These are phyloP conservation scores for Rhizopogon vinicolor DNA, from an alignment of 768 basidiomycete genomes.

Conservation along the genomic window DNA sequence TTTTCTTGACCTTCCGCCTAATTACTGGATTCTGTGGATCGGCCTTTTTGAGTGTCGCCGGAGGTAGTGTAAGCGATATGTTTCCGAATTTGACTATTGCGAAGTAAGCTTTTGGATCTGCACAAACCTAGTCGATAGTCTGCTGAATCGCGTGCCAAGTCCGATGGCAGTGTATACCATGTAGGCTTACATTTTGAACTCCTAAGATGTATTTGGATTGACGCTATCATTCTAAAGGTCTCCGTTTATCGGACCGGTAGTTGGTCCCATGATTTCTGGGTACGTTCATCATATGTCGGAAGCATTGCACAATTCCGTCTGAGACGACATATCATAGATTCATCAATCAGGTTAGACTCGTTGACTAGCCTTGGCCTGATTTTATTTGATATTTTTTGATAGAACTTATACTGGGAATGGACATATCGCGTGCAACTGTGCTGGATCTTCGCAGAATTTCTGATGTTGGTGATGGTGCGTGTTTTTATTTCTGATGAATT, in stretches of 20 bases:
- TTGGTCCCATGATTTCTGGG: constrained; percentile 57
- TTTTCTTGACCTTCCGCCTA: constrained; percentile 60
- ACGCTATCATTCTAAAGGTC: constrained; percentile 18
- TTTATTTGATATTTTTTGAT: not conserved
- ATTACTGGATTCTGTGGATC: constrained; percentile 50
- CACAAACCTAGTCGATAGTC: not conserved
- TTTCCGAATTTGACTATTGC: constrained; percentile 53
- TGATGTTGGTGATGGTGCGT: constrained; percentile 48
- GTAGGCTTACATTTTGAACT: constrained; percentile 10
- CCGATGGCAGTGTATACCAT: constrained; percentile 56
- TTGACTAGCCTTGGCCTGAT: too few relatives aligned
- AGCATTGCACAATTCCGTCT: not conserved
- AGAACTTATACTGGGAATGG: constrained; percentile 70
- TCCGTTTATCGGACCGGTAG: constrained; percentile 54
- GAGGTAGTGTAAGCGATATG: constrained; percentile 56
- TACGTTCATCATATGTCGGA: constrained; percentile 23
- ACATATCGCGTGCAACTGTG: constrained; percentile 68
- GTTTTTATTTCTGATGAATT: not conserved
- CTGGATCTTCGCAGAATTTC: constrained; percentile 57
- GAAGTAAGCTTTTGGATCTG: constrained; percentile 35
- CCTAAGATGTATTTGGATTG: not conserved
- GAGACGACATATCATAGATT: constrained; percentile 36
- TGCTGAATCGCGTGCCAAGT: constrained; percentile 20
- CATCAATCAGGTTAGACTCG: constrained; percentile 55
- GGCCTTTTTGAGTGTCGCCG: constrained; percentile 59